These are phyloP conservation scores for Leucoagaricus sp. DNA, from an alignment of 1,284 basidiomycete genomes.

Conservation along the genomic window DNA sequence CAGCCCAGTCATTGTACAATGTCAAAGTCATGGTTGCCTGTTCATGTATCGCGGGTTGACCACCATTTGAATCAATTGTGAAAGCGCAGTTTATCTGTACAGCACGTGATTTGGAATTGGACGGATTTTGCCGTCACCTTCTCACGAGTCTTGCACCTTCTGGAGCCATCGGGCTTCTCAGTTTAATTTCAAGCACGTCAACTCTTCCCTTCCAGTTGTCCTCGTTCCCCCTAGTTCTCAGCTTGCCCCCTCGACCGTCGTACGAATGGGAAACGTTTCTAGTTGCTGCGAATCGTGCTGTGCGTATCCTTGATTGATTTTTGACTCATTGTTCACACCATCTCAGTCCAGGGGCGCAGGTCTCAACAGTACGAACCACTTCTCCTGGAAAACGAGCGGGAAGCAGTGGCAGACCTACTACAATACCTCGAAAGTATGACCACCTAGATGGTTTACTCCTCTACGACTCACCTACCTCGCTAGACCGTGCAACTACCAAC, in stretches of 20 bases:
- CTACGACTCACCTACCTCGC: slow-evolving; percentile 16
- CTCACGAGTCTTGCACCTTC: slow-evolving; percentile 15
- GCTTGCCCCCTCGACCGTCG: neutral
- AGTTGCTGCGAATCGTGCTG: slow-evolving; percentile 83
- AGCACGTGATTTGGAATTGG: neutral
- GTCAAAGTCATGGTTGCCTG: too few relatives aligned
- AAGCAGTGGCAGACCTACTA: slow-evolving; percentile 96
- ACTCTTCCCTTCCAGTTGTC: slow-evolving; percentile 9
- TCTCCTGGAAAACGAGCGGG: slow-evolving; percentile 95
- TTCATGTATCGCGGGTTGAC: too few relatives aligned
- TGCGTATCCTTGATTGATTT: slow-evolving; percentile 38
- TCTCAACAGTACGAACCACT: slow-evolving; percentile 92
- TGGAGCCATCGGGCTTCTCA: slow-evolving; percentile 10
- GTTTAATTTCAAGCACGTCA: slow-evolving; percentile 21
- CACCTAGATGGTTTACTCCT: neutral
- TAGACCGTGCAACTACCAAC: slow-evolving; percentile 95
- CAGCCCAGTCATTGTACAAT: too few relatives aligned
- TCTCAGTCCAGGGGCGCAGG: slow-evolving; percentile 70
- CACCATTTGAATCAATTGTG: too few relatives aligned
- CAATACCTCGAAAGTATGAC: slow-evolving; percentile 96
- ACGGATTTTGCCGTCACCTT: slow-evolving; percentile 12
- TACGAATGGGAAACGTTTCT: slow-evolving; percentile 52
- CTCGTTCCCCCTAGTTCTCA: slow-evolving; percentile 3
- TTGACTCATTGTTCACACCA: slow-evolving; percentile 19
- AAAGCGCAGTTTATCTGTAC: neutral